These are phyloP conservation scores for Plasmodium vivax DNA, from an alignment of 169 alveolate genomes.

Conservation along the genomic window DNA sequence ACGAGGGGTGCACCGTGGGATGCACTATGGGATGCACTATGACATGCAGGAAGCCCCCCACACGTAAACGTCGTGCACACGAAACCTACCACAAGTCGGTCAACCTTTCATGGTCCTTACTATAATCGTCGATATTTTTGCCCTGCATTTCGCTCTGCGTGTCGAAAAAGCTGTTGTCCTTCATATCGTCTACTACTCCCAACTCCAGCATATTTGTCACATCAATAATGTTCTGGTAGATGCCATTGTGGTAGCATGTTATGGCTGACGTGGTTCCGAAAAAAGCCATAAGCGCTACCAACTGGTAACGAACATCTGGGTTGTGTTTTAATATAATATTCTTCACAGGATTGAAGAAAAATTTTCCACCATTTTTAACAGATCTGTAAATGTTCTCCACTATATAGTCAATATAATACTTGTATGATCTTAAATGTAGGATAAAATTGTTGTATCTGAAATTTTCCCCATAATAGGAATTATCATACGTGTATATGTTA, in stretches of 20 bases:
- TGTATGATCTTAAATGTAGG: conserved; percentile 72
- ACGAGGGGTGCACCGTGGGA: neutral
- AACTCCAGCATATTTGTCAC: conserved; percentile 78
- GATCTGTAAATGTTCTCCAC: conserved; percentile 67
- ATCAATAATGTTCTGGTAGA: conserved; percentile 87
- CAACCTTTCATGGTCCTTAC: conserved; percentile 82
- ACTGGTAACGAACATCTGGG: conserved; percentile 90
- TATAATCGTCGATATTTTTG: conserved; percentile 79
- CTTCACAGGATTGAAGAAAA: conserved; percentile 79
- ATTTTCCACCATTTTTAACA: conserved; percentile 38
- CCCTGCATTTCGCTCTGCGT: conserved; percentile 81
- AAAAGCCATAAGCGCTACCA: conserved; percentile 88
- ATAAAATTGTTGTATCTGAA: conserved; percentile 67
- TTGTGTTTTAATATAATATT: conserved; percentile 83
- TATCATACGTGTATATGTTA: conserved; percentile 66
- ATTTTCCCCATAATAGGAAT: conserved; percentile 72
- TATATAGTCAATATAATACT: conserved; percentile 75
- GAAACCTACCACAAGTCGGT: conserved; percentile 77
- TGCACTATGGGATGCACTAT: neutral
- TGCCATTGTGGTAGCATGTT: conserved; percentile 80
- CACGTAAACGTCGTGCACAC: neutral
- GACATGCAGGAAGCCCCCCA: neutral
- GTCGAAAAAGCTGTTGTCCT: conserved; percentile 87
- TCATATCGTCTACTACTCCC: conserved; percentile 86
- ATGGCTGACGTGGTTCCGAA: conserved; percentile 85